phyloP scores from a whole-genome alignment of 495 filamentous ascomycete genomes.

The Pseudomonodictys pantanalensis region DNA sequence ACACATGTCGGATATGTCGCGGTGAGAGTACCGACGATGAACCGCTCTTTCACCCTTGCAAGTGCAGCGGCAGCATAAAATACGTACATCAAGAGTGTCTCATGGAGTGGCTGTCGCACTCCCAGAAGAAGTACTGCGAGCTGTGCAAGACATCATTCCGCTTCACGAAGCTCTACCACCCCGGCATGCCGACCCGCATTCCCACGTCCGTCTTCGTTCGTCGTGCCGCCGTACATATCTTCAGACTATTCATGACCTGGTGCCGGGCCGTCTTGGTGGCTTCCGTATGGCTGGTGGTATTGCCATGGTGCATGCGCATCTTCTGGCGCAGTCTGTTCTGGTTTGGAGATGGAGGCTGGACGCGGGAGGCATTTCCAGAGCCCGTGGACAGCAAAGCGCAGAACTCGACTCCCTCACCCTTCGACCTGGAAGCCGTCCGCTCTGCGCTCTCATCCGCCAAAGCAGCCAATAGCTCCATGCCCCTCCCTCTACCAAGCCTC shows the following conservation, averaged over 20 bases:
- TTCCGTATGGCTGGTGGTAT: slow-evolving; percentile 81
- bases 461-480: slow-evolving; percentile 44
- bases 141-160: slow-evolving; percentile 97
- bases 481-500: slow-evolving; percentile 28
- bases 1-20: slow-evolving; percentile 93
- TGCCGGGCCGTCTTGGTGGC: slow-evolving; percentile 71
- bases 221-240: slow-evolving; percentile 67
- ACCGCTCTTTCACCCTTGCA: slow-evolving; percentile 94
- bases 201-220: slow-evolving; percentile 75
- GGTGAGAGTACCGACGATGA: slow-evolving; percentile 82
- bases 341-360: slow-evolving; percentile 89
- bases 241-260: slow-evolving; percentile 71
- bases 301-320: slow-evolving; percentile 87
- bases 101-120: slow-evolving; percentile 97
- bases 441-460: slow-evolving; percentile 32
- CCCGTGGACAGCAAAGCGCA: background rate
- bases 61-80: slow-evolving; percentile 97
- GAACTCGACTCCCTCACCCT: background rate
- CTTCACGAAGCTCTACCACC: slow-evolving; percentile 95
- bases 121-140: slow-evolving; percentile 98
- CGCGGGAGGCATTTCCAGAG: slow-evolving; percentile 34
- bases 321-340: slow-evolving; percentile 93
- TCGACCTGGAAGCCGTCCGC: slow-evolving; percentile 16
- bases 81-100: slow-evolving; percentile 96
- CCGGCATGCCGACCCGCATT: slow-evolving; percentile 81